Conservation (phyloP, 2,329 filamentous ascomycete species). For the Stenocarpella maydis region DNA sequence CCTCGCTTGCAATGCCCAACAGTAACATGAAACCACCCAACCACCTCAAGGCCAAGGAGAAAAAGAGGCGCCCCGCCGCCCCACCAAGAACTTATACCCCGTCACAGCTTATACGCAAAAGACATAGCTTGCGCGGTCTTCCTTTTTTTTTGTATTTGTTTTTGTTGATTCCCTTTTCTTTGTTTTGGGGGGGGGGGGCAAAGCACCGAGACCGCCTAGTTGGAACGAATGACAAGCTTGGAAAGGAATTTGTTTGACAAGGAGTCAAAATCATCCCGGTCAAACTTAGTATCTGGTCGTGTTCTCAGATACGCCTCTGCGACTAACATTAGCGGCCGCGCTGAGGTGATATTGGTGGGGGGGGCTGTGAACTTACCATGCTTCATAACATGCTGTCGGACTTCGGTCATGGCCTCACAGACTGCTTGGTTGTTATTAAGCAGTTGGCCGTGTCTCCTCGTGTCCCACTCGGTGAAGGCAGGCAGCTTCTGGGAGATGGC, state of each 20-base stretch:
- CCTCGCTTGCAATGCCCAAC: constrained; percentile 42
- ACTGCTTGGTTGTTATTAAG: constrained; percentile 91
- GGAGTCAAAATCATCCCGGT: constrained; percentile 91
- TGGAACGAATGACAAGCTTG: constrained; percentile 94
- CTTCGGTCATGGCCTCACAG: constrained; percentile 96
- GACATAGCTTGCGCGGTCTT: too few relatives aligned
- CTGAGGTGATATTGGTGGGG: neutral
- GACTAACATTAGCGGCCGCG: constrained; percentile 49
- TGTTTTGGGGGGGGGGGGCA: neutral
- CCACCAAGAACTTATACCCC: neutral
- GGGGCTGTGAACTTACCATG: constrained; percentile 74
- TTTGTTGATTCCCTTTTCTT: constrained; percentile 35
- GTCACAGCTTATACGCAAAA: neutral
- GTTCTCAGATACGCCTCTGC: constrained; percentile 86
- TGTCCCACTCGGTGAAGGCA: constrained; percentile 93
- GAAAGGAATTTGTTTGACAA: constrained; percentile 97
- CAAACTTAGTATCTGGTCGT: constrained; percentile 82
- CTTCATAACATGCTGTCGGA: constrained; percentile 89
- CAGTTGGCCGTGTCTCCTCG: constrained; percentile 86
- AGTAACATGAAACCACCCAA: constrained; percentile 28
- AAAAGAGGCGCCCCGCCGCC: constrained; percentile 32
- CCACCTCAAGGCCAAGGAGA: constrained; percentile 38
- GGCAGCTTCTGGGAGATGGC: constrained; percentile 97
- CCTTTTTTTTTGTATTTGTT: too few relatives aligned
- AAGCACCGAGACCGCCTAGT: constrained; percentile 58